Evolutionary conservation across 805 yeast genomes (phyloP), one percentile per base, ranked within the genome.

Genomic region (Saturnispora halmiae): DNA sequence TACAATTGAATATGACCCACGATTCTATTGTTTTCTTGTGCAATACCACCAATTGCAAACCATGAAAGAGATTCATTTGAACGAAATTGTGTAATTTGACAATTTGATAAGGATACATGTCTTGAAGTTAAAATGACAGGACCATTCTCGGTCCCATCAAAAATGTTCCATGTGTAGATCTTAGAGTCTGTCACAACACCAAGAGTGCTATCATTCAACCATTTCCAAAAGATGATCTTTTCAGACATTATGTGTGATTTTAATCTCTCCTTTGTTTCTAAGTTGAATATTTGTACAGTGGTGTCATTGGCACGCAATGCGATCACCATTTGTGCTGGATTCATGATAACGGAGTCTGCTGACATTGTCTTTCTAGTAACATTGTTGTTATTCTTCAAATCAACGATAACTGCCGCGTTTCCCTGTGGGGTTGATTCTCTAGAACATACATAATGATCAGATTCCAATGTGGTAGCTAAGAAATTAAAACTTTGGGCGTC

Each of bases 261-360:
- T 58, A 92, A 72, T 58, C 95, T 79, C 63, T 85, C 87, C 64
- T 90, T 87, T 24, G 86, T 67, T 40, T 79, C 83, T 53, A 92
- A 72, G 64, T 92, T 84, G 66, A 92, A 94, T 51, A 92, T 84
- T 66, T 87, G 99, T 46, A 92, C 74, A 30, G 96, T 88, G 36
- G 96, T 87, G 51, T 96, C 96, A 57, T 87, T 92, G 32, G 97
- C 97, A 58, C 97, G 77, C 50, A 92, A 75, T 13, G 96, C 86
- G 53, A 92, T 87, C 48, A 88, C 86, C 63, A 82, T 78, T 61
- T 81, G 77, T n/a, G 65, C 57, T 26, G 98, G 97, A 63, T 87
- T 94, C 92, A 92, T 79, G 58, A 92, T 92, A 38, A 96, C 97
- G 47, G 87, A 83, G 64, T 92, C 99, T 34, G 98, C 99, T 42